Percentiles rank a stretch among this genome's conserved stretches.
Conservation (phyloP, 2,329 filamentous ascomycete species). For the Diplodia seriata region DNA sequence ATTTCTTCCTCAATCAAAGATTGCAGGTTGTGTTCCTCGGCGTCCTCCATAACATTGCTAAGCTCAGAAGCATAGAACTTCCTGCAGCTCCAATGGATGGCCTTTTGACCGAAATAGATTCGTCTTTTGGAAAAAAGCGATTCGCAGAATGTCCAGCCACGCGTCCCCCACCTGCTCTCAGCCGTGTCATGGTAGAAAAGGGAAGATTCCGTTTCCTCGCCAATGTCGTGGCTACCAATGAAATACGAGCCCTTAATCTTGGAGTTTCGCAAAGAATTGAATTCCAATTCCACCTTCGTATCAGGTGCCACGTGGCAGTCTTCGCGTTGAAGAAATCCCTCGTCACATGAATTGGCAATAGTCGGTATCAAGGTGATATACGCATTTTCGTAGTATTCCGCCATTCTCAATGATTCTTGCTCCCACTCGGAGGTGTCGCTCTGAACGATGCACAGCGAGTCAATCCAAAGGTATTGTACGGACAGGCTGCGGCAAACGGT, state of each 20-base stretch:
- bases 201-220: background rate
- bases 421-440: slow-evolving; percentile 25
- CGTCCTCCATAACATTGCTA: background rate
- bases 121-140: slow-evolving; percentile 1
- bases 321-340: background rate
- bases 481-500: slow-evolving; percentile 1
- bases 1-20: background rate
- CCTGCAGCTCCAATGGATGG: slow-evolving; percentile 10
- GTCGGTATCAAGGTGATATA: slow-evolving; percentile 25
- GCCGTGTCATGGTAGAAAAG: background rate
- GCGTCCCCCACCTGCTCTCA: background rate
- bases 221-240: background rate
- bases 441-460: slow-evolving; percentile 17
- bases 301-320: too few species aligned
- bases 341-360: background rate
- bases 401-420: slow-evolving; percentile 24
- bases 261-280: background rate
- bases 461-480: slow-evolving; percentile 34
- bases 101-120: background rate
- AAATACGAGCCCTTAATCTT: background rate
- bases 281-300: slow-evolving; percentile 6
- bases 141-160: slow-evolving; percentile 19
- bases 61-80: slow-evolving; percentile 3
- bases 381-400: slow-evolving; percentile 32
- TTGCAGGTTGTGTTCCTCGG: background rate